A percentile compares a stretch with the other conserved stretches of the same genome.
Evolutionary conservation across 2,329 filamentous ascomycete species (phyloP).

Genomic region (Colletotrichum sp.): DNA sequence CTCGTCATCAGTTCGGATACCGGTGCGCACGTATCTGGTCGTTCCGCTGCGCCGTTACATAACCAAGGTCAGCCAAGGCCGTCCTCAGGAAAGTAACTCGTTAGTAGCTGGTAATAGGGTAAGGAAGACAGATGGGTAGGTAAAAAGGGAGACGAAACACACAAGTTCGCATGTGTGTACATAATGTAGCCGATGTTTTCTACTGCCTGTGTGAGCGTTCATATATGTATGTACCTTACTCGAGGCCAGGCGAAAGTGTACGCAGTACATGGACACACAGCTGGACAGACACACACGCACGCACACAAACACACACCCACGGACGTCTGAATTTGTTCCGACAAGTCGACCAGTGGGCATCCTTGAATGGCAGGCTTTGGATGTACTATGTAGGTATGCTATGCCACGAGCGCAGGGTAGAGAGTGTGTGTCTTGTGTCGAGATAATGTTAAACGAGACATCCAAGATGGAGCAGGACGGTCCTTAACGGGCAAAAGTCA

Average conservation of each 20-base stretch:
- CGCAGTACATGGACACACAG: neutral
- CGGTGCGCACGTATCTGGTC: neutral
- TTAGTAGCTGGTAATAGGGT: neutral
- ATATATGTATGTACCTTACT: neutral
- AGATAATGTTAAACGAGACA: neutral
- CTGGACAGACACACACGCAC: neutral
- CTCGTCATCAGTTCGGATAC: neutral
- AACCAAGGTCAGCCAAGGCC: neutral
- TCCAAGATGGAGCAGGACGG: neutral
- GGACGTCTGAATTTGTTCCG: neutral
- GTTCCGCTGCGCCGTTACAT: neutral
- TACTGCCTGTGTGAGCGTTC: neutral
- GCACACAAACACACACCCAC: neutral
- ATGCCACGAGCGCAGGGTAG: neutral
- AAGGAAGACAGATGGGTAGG: neutral
- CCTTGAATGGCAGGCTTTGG: neutral
- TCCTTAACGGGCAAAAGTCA: neutral
- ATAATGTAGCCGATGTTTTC: neutral
- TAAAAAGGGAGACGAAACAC: neutral
- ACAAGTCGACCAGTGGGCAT: neutral
- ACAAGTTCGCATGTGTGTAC: neutral
- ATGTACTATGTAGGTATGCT: neutral
- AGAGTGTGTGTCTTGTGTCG: neutral
- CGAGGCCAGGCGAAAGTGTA: neutral
- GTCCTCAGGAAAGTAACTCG: neutral